Evolutionary conservation across 2,329 filamentous ascomycete species (phyloP).

Genomic region (Colletotrichum theobromicola): DNA sequence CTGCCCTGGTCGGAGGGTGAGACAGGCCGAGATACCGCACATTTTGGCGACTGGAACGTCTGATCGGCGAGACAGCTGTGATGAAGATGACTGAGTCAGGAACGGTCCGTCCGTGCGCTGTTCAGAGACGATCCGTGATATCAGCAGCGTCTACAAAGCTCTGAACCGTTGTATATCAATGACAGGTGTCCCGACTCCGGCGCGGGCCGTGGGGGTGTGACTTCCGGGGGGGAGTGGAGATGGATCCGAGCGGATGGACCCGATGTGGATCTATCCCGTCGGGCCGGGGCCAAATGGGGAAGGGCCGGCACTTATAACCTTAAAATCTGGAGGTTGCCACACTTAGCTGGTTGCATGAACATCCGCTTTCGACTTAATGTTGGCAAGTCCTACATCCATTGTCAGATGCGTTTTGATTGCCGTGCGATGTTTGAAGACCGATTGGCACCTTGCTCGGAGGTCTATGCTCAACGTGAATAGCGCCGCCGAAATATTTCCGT

Average conservation of each 20-base stretch:
- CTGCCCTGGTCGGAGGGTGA: background rate
- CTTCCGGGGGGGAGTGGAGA: background rate
- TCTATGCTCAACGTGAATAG: background rate
- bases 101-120: background rate
- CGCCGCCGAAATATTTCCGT: background rate
- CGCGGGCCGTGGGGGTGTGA: background rate
- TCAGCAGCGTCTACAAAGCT: background rate
- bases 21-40: conserved; percentile 8
- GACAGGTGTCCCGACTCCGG: background rate
- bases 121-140: background rate
- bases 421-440: no score
- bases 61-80: background rate
- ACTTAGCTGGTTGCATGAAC: background rate
- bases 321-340: background rate
- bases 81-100: background rate
- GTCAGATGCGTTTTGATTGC: no score
- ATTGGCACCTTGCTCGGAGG: background rate
- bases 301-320: background rate
- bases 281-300: background rate
- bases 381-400: background rate
- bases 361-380: accelerated
- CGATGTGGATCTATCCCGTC: background rate
- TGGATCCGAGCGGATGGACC: background rate
- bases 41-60: background rate
- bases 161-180: background rate